Base-by-base conservation (phyloP, 2,329 filamentous ascomycete species). In the Arthroderma sp. region DNA sequence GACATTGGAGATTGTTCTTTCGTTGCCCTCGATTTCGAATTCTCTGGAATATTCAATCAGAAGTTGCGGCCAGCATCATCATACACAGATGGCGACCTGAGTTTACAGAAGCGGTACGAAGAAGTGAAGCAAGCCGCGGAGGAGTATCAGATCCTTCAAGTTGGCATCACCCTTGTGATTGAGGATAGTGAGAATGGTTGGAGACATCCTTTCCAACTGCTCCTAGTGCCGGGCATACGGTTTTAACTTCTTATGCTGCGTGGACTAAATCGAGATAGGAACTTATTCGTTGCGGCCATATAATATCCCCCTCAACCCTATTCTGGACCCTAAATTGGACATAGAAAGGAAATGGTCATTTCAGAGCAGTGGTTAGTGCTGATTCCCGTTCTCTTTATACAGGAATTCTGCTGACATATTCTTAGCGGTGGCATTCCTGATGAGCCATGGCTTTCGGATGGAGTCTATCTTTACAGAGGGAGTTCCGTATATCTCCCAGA, bases 81-180 rank as follows among this genome's bases (percentile, higher is more conserved):
- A 67, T 38, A 65, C 61, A 68, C 72, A 31, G 64, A 66, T 38
- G 72, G 73, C 37, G 76, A 75, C 58, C 76, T 76, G 33, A 77
- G 76, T 2, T 70, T 86, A 1, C 79, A 86, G 63, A 72, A 83
- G 44, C 77, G 80, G 57, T 87, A 86, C 65, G 69, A 73, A 9
- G 82, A 86, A 61, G 75, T 76, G 58, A 84, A 81, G 65, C 70
- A 71, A 28, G 81, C 81, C 2, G 83, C 83, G 2, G 78, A 84
- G 60, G 77, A 76, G 39, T 86, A 82, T 63, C 79, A 83, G 60
- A 79, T 86, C 55, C 71, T 86, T 1, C 84, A 87, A 65, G 70
- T 86, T 56, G 84, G 84, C n/a, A 69, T 87, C 58, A 86, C 84
- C 0, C 79, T 82, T 63, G 81, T 81, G n/a, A 73, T 74, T 55